Evolutionary conservation across 2,329 filamentous ascomycete species (phyloP), one percentile per base, ranked within the genome.

Genomic region (Xylogone sp.): DNA sequence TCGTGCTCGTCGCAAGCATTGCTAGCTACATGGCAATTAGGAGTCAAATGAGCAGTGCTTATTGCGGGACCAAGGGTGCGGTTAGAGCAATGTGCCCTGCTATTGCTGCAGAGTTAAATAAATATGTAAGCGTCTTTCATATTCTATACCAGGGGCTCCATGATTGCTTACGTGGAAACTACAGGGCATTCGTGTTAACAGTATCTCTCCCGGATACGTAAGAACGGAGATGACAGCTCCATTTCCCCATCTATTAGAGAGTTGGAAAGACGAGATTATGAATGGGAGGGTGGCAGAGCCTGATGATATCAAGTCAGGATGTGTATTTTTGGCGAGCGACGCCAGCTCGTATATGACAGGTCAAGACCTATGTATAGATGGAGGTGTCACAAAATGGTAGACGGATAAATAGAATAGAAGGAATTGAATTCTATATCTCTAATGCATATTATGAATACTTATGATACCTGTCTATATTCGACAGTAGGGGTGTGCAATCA

Each of bases 321-420:
- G 69, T 45, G 69, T 74, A 6, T 85, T 85, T 61, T 67, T 85
- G 58, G 81, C 81, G 2, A 79, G 75, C 62, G 79, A 81, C 2
- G 84, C 84, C 62, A 81, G 76, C 52, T 79, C 74, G 44, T 84
- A 84, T 63, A 74, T 85, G 49, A 83, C 79, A 1, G 82, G 82
- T 1, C 56, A 61, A 22, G 59, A 61, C 45, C 31, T 61, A 10
- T 56, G 57, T 53, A 48, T 61, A 29, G 59, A 61, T 51, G 57
- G 59, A 21, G 57, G 59, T 16, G 59, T 60, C 10, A 59, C 59
- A 10, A 60, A 59, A 31, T 53, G 51, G 51, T 53, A 50, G 43
- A 49, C 42, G n/a, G 8, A 39, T 47, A 13, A 9, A 34, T 34
- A 34, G 13, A 47, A 47, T 27, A 34, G 13, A n/a, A n/a, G n/a